phyloP scores from a whole-genome alignment of 495 filamentous ascomycete species.

The Aspergillus bridgeri region DNA sequence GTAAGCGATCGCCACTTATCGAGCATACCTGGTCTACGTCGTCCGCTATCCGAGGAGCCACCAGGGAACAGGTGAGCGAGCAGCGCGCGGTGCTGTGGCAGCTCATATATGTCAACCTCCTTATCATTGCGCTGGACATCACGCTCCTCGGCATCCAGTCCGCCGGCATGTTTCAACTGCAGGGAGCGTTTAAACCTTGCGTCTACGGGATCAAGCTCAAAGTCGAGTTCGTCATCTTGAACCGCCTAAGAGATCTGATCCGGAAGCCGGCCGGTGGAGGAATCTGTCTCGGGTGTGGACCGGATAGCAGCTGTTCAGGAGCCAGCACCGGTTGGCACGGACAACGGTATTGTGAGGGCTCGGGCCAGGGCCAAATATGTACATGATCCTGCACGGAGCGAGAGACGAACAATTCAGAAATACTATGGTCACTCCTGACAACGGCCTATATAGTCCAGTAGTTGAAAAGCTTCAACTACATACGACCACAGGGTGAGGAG shows the following conservation, averaged over 20 bases:
- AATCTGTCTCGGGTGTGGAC: background rate
- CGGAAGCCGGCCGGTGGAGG: too few relatives aligned
- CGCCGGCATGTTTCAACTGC: constrained; percentile 29
- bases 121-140: constrained; percentile 38
- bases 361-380: background rate
- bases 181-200: constrained; percentile 35
- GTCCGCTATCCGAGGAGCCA: background rate
- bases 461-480: too few relatives aligned
- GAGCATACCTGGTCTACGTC: too few relatives aligned
- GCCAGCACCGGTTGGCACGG: background rate
- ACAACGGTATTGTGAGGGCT: background rate
- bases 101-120: constrained; percentile 36
- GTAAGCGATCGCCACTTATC: too few relatives aligned
- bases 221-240: constrained; percentile 42
- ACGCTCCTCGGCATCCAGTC: constrained; percentile 33
- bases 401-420: too few relatives aligned
- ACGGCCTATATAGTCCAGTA: too few relatives aligned
- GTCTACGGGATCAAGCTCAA: constrained; percentile 43
- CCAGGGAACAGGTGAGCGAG: background rate
- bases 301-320: background rate
- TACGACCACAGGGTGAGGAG: too few relatives aligned
- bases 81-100: constrained; percentile 23
- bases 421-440: too few relatives aligned
- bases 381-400: background rate
- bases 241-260: constrained; percentile 20